Evolutionary conservation across 2,329 filamentous ascomycete species (phyloP), one percentile per base, ranked within the genome.

Genomic region (Xylariaceae sp.): DNA sequence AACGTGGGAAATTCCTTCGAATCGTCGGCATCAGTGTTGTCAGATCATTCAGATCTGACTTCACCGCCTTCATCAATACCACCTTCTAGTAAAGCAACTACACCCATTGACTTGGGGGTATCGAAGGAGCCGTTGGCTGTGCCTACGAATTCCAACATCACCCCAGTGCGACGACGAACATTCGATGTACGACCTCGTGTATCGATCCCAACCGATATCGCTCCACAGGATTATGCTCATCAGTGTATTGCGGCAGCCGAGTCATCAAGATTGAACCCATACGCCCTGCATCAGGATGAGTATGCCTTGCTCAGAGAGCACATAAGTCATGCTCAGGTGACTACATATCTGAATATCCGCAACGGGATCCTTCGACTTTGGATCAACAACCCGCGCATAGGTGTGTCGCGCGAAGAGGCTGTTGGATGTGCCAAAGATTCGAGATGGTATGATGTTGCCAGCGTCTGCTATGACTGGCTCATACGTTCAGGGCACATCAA

Each of bases 401-500:
- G 85, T 57, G 89, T 99, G 10, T 89, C 88, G 21, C 81, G 87
- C 41, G 86, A 92, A 69, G 91, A 97, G 72, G 94, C 94, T 6
- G 83, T 93, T 37, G 94, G 94, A 3, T 97, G 93, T 75, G 90
- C 92, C 45, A 90, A 86, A 73, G 92, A 96, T 65, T 80, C 82
- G 48, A 85, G 92, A 48, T 97, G 92, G 86, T 96, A 96, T 71
- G 88, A 91, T 55, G 83, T 93, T 39, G 92, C 94, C 8, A 90
- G 86, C 60, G 81, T 97, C 50, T 94, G 92, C 60, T 95, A 94
- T 68, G 86, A 96, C 71, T 99, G 93, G 93, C 82, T 99, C 15
- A 80, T 92, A 50, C 87, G 93, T 55, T 85, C 89, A 60, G 94
- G 94, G 16, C 96, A 96, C 70, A 96, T 99, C 76, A 99, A 99